phyloP scores from a whole-genome alignment of 1,139 yeast genomes.

The Geotrichum siamense region DNA sequence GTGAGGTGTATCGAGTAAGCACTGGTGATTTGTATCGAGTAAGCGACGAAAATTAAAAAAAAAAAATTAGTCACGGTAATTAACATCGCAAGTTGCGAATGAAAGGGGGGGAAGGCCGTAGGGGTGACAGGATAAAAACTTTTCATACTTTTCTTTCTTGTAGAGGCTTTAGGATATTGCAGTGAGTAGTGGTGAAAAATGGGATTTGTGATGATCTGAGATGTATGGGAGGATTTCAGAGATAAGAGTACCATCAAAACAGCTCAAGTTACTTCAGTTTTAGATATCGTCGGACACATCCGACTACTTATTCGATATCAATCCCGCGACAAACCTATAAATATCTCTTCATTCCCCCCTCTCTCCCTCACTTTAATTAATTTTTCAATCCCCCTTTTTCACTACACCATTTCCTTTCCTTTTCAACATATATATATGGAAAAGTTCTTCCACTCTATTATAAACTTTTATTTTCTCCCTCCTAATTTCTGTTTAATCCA shows the following conservation, averaged over 20 bases:
- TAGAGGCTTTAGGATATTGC: too few species aligned
- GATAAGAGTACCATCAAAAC: background rate
- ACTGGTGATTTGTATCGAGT: background rate
- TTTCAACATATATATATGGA: too few species aligned
- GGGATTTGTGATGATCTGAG: too few species aligned
- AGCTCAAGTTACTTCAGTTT: background rate
- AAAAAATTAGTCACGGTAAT: too few species aligned
- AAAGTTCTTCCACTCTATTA: background rate
- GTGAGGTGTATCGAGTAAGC: slow-evolving; percentile 1
- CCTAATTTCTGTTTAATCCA: background rate
- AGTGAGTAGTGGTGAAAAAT: too few species aligned
- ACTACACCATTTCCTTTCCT: too few species aligned
- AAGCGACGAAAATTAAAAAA: background rate
- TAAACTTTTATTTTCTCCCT: background rate
- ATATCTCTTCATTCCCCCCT: too few species aligned
- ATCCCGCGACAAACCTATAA: background rate
- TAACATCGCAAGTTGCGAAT: background rate
- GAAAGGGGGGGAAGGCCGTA: too few species aligned
- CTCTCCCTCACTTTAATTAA: background rate
- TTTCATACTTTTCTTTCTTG: too few species aligned
- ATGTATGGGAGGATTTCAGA: background rate
- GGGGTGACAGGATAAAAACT: too few species aligned
- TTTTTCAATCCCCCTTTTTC: background rate
- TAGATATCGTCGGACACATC: background rate
- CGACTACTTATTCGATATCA: background rate